phyloP scores from a whole-genome alignment of 352 stramenopile species.

The Globisporangium iwayamae region DNA sequence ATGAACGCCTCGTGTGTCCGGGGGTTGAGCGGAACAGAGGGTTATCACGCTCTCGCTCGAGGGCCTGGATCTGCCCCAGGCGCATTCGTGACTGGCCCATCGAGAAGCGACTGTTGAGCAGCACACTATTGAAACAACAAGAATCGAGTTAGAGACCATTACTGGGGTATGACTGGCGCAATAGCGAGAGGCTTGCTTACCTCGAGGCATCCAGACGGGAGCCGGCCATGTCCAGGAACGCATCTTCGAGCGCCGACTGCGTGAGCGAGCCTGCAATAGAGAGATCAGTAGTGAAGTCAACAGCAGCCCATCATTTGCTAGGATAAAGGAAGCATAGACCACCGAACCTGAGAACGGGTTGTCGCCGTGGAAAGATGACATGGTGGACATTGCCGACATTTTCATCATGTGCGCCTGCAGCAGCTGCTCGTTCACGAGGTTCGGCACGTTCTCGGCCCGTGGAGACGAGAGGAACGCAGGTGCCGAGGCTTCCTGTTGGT shows the following conservation, averaged over 20 bases:
- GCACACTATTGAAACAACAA: conserved; percentile 28
- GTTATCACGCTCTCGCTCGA: conserved; percentile 4
- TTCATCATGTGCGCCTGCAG: conserved; percentile 40
- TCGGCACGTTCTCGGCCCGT: neutral
- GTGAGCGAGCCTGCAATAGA: conserved; percentile 47
- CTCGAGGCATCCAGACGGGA: conserved; percentile 71
- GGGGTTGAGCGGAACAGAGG: neutral
- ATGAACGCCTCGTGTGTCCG: neutral
- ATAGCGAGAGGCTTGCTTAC: conserved; percentile 15
- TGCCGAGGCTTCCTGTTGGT: conserved; percentile 7
- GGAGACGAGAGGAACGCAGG: conserved; percentile 19
- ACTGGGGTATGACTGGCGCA: neutral
- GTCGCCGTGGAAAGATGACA: conserved; percentile 58
- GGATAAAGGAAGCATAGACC: neutral
- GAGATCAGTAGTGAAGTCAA: neutral
- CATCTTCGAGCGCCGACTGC: conserved; percentile 79
- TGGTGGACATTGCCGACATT: conserved; percentile 49
- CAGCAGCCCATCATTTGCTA: neutral
- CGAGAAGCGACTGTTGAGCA: conserved; percentile 57
- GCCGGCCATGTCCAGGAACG: conserved; percentile 82
- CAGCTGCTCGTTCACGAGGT: conserved; percentile 22
- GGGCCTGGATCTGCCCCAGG: conserved; percentile 23
- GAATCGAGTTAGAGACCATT: too few relatives aligned
- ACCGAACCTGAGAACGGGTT: conserved; percentile 43
- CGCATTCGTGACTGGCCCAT: conserved; percentile 26